These are phyloP conservation scores for Spizellomyces punctatus DNA, from an alignment of 192 early-diverging fungal genomes.

Conservation along the genomic window DNA sequence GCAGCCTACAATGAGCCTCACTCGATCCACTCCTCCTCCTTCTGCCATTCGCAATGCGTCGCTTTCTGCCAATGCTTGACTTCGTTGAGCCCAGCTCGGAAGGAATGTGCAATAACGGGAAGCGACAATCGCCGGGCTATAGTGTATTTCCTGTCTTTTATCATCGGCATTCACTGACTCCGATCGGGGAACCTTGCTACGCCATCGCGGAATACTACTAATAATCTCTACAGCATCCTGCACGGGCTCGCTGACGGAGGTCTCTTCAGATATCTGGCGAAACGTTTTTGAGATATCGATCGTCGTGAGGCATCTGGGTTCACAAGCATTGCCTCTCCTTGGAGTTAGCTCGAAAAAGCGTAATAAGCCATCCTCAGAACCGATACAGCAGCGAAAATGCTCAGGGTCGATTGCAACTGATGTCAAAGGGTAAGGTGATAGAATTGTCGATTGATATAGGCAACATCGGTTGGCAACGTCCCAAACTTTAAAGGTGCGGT, in stretches of 20 bases:
- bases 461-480: constrained; percentile 25
- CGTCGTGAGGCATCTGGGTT: constrained; percentile 24
- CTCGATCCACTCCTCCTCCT: background rate
- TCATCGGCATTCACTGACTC: background rate
- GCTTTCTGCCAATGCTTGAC: constrained; percentile 1
- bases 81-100: background rate
- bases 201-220: constrained; percentile 19
- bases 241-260: background rate
- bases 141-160: background rate
- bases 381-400: constrained; percentile 20
- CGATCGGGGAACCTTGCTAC: background rate
- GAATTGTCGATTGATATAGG: constrained; percentile 40
- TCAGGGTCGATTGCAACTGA: constrained; percentile 28
- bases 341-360: constrained; percentile 29
- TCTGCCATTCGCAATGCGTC: background rate
- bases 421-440: constrained; percentile 38
- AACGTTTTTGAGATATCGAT: background rate
- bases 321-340: constrained; percentile 22
- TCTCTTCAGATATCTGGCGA: background rate
- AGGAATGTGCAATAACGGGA: background rate
- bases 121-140: constrained; percentile 8
- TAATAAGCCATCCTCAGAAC: constrained; percentile 33
- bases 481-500: constrained; percentile 50
- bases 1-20: constrained; percentile 12
- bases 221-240: background rate